A percentile compares a stretch with the other conserved stretches of the same genome.
Conservation (phyloP, 306 rosid genomes). For the Leucaena leucocephala region DNA sequence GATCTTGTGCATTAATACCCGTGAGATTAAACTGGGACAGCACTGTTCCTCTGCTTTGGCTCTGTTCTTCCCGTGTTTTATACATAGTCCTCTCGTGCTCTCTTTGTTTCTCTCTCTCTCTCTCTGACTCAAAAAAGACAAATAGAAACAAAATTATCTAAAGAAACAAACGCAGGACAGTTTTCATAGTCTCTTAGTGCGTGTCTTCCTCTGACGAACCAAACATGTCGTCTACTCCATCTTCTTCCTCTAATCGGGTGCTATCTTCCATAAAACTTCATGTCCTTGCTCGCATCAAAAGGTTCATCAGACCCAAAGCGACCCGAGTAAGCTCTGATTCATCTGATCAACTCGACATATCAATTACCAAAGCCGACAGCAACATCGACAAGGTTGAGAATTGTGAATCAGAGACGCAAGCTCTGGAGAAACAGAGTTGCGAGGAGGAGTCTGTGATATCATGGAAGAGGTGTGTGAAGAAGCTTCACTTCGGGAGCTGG, state of each 20-base stretch:
- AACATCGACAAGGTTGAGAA: conserved; percentile 33
- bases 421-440: conserved; percentile 35
- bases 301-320: conserved; percentile 67
- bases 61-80: conserved; percentile 44
- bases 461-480: conserved; percentile 81
- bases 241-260: conserved; percentile 59
- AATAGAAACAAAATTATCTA: conserved; percentile 26
- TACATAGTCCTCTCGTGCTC: conserved; percentile 29
- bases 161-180: conserved; percentile 35
- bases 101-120: conserved; percentile 37
- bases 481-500: conserved; percentile 88
- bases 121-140: conserved; percentile 35
- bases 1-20: not conserved
- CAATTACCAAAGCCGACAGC: conserved; percentile 18
- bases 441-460: conserved; percentile 13
- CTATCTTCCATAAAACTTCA: conserved; percentile 67
- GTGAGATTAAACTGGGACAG: not conserved
- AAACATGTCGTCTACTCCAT: conserved; percentile 52
- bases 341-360: conserved; percentile 37
- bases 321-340: conserved; percentile 48
- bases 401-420: conserved; percentile 19
- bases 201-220: conserved; percentile 33
- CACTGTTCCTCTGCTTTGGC: conserved; percentile 30
- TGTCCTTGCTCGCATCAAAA: conserved; percentile 67
- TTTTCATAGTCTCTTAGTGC: conserved; percentile 17